phyloP scores from a whole-genome alignment of 2,329 filamentous ascomycete genomes.

The Bisporella sp. region DNA sequence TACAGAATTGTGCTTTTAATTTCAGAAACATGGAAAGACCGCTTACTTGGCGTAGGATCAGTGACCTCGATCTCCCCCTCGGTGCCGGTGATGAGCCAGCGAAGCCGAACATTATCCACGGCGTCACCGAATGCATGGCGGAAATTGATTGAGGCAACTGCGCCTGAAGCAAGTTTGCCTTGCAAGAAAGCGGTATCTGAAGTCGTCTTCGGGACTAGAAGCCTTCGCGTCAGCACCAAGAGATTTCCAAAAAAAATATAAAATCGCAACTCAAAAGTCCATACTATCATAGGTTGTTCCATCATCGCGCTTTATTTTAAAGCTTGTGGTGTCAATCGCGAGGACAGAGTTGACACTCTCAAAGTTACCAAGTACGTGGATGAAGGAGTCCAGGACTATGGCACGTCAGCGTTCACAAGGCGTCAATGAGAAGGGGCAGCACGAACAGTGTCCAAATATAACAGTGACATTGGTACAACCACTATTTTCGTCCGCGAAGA shows the following conservation, averaged over 20 bases:
- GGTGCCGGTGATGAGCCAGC: slow-evolving; percentile 32
- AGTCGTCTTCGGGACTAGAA: slow-evolving; percentile 21
- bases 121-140: slow-evolving; percentile 13
- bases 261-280: no score
- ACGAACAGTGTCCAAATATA: slow-evolving; percentile 11
- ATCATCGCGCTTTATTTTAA: no score
- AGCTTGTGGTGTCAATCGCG: slow-evolving; percentile 6
- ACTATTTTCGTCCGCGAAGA: no score
- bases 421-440: background rate
- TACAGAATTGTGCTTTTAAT: no score
- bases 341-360: slow-evolving; percentile 20
- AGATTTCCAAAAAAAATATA: background rate
- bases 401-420: background rate
- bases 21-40: no score
- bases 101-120: slow-evolving; percentile 19
- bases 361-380: slow-evolving; percentile 28
- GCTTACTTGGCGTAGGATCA: slow-evolving; percentile 1
- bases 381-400: slow-evolving; percentile 29
- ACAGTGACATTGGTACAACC: no score
- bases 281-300: no score
- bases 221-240: slow-evolving; percentile 18
- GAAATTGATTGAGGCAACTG: slow-evolving; percentile 17
- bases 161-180: slow-evolving; percentile 26
- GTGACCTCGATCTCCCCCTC: slow-evolving; percentile 29
- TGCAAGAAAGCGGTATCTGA: slow-evolving; percentile 31